Evolutionary conservation across 140 eudicot species (phyloP).

Genomic region (Bidens hawaiensis): DNA sequence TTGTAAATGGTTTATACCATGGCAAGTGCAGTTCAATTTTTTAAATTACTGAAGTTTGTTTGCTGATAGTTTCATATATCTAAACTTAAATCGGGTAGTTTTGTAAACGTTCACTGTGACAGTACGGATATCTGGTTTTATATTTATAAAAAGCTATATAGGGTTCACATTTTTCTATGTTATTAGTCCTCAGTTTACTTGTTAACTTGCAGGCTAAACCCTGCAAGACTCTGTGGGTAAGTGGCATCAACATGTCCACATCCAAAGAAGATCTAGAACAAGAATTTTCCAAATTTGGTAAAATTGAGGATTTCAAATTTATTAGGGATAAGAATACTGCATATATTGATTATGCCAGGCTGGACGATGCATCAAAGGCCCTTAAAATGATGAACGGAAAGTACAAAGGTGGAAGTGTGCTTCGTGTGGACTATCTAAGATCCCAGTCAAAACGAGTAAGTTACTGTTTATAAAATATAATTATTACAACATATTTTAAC

Average conservation of each 20-base stretch:
- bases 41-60: background rate
- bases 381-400: conserved; percentile 66
- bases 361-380: conserved; percentile 92
- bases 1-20: conserved; percentile 2
- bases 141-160: too few species aligned
- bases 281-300: conserved; percentile 67
- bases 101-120: background rate
- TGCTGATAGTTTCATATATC: conserved; percentile 1
- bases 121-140: too few species aligned
- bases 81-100: too few species aligned
- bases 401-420: conserved; percentile 54
- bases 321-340: conserved; percentile 80
- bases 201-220: conserved; percentile 82
- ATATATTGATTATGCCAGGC: conserved; percentile 55
- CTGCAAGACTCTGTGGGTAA: conserved; percentile 87
- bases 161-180: too few species aligned
- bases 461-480: background rate
- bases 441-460: conserved; percentile 80
- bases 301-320: conserved; percentile 77
- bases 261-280: conserved; percentile 72
- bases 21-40: background rate
- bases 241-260: conserved; percentile 65
- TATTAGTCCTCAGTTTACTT: too few species aligned
- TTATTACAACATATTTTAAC: background rate
- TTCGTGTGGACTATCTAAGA: conserved; percentile 88